A percentile compares a stretch with the other conserved stretches of the same genome.
These are phyloP conservation scores for Stygiomarasmius scandens DNA, from an alignment of 1,284 basidiomycete species.

Conservation along the genomic window DNA sequence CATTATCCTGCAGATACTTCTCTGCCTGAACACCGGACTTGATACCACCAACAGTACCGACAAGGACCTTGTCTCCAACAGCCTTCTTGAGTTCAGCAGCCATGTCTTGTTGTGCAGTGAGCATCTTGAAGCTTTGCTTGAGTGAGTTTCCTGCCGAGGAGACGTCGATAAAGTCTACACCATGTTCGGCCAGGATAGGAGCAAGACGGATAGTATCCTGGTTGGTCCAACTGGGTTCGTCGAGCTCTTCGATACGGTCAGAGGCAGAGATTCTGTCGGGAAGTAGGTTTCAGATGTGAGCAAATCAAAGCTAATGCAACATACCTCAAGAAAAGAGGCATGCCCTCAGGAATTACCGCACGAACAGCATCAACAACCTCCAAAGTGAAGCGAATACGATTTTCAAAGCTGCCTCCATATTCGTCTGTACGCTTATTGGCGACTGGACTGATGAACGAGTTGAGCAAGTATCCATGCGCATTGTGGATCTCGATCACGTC, in stretches of 20 bases:
- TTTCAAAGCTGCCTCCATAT: constrained; percentile 67
- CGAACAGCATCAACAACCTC: constrained; percentile 51
- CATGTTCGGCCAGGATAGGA: constrained; percentile 44
- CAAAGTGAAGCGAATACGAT: constrained; percentile 56
- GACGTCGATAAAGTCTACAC: constrained; percentile 60
- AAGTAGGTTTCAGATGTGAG: constrained; percentile 28
- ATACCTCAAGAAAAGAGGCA: constrained; percentile 64
- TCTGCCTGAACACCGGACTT: constrained; percentile 20
- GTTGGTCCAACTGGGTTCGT: constrained; percentile 48
- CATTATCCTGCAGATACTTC: constrained; percentile 5
- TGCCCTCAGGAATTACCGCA: constrained; percentile 48
- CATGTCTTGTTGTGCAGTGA: constrained; percentile 49
- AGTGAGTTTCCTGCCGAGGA: constrained; percentile 52
- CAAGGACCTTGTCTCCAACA: constrained; percentile 41
- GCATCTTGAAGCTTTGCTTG: constrained; percentile 33
- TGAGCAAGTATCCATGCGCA: constrained; percentile 57
- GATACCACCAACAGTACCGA: constrained; percentile 64
- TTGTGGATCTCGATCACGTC: constrained; percentile 63
- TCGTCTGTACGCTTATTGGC: constrained; percentile 62
- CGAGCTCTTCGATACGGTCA: constrained; percentile 55
- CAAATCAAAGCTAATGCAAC: constrained; percentile 36
- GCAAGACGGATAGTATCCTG: constrained; percentile 54
- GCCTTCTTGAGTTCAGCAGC: constrained; percentile 53
- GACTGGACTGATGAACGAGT: constrained; percentile 51
- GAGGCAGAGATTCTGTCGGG: constrained; percentile 49